phyloP scores from a whole-genome alignment of 768 basidiomycete genomes.

The Pleurotus platypus region DNA sequence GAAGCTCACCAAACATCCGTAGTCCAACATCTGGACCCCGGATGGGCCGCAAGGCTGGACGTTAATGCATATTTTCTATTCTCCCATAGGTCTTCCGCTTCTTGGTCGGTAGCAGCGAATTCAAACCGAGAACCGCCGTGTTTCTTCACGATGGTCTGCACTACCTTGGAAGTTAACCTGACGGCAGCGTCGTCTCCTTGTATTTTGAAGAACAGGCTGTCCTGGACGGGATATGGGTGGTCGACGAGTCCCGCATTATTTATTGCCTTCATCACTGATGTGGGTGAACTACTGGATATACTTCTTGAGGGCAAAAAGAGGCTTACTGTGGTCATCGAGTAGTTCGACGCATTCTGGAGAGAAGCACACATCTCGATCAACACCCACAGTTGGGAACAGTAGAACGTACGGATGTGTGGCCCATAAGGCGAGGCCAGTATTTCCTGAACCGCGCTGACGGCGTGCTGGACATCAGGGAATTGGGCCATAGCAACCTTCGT shows the following conservation, averaged over 20 bases:
- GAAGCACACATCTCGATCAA: not conserved
- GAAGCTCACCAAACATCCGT: slow-evolving; percentile 84
- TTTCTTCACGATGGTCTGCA: slow-evolving; percentile 59
- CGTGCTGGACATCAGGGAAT: slow-evolving; percentile 75
- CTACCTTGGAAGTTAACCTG: slow-evolving; percentile 50
- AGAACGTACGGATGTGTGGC: slow-evolving; percentile 64
- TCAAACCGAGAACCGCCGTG: slow-evolving; percentile 68
- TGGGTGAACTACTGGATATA: not conserved
- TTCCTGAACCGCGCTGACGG: slow-evolving; percentile 79
- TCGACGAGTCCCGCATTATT: slow-evolving; percentile 62
- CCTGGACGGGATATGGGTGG: slow-evolving; percentile 60
- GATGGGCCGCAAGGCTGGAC: slow-evolving; percentile 61
- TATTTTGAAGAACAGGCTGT: slow-evolving; percentile 90
- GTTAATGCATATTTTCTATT: slow-evolving; percentile 83
- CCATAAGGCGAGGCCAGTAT: slow-evolving; percentile 69
- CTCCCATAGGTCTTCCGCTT: slow-evolving; percentile 78
- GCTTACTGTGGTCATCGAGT: slow-evolving; percentile 68
- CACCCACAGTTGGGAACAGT: not conserved
- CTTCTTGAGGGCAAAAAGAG: not conserved
- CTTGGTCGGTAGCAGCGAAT: slow-evolving; percentile 70
- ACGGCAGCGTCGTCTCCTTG: slow-evolving; percentile 70
- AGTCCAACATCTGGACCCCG: slow-evolving; percentile 71
- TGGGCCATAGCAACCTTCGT: slow-evolving; percentile 87
- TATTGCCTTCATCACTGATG: slow-evolving; percentile 74
- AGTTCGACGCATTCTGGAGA: slow-evolving; percentile 81